Evolutionary conservation across 2,329 filamentous ascomycete genomes (phyloP).

Genomic region (Scleromitrula shiraiana): DNA sequence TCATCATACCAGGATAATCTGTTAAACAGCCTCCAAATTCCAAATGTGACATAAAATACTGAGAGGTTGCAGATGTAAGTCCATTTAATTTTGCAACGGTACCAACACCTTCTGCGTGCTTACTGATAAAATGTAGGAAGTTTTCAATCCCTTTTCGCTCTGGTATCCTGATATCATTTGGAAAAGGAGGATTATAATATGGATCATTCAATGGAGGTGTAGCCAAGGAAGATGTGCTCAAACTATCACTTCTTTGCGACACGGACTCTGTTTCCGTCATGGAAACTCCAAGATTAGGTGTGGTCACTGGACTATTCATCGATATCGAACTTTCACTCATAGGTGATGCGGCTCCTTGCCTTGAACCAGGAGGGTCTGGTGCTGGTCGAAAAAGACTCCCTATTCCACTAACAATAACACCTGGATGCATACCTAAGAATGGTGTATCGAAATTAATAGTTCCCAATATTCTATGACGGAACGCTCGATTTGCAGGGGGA

Average conservation of each 20-base stretch:
- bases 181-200: conserved; percentile 67
- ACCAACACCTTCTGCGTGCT: conserved; percentile 55
- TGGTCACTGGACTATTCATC: conserved; percentile 15
- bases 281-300: conserved; percentile 18
- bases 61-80: conserved; percentile 55
- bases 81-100: conserved; percentile 31
- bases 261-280: conserved; percentile 15
- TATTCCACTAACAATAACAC: conserved; percentile 75
- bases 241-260: conserved; percentile 19
- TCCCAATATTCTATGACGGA: conserved; percentile 71
- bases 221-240: conserved; percentile 21
- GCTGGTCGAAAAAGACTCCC: conserved; percentile 62
- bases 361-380: conserved; percentile 29
- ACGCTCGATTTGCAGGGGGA: conserved; percentile 29
- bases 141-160: conserved; percentile 62
- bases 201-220: conserved; percentile 38
- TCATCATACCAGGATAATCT: conserved; percentile 62
- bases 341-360: conserved; percentile 11
- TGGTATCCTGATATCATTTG: conserved; percentile 63
- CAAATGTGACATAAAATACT: conserved; percentile 69
- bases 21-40: conserved; percentile 78
- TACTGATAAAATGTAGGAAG: conserved; percentile 69
- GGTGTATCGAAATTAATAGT: conserved; percentile 79
- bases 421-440: conserved; percentile 81
- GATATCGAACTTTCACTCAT: conserved; percentile 16